These are phyloP conservation scores for Ilex aquifolium DNA, from an alignment of 257 asterid species.

Conservation along the genomic window DNA sequence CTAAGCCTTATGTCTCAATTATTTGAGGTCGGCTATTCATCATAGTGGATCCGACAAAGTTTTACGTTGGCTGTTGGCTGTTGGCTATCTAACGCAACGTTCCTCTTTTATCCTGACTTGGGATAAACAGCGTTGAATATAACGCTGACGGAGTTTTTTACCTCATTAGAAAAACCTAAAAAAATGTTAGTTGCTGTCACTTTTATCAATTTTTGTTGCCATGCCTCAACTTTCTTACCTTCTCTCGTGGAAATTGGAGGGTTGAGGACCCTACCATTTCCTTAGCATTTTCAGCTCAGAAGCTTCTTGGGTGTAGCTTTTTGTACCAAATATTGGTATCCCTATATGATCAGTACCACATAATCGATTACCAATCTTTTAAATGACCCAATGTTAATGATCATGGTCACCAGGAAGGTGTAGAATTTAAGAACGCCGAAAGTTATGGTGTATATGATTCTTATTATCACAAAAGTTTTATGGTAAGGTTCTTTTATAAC, in stretches of 20 bases:
- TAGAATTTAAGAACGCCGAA: background rate
- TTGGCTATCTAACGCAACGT: no score
- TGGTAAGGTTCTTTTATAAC: background rate
- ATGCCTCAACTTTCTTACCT: constrained; percentile 1
- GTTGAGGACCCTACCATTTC: constrained; percentile 26
- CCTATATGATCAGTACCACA: no score
- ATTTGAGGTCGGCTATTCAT: no score
- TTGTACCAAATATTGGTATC: no score
- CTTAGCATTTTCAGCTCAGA: background rate
- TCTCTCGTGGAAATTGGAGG: constrained; percentile 12
- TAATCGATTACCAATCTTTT: background rate
- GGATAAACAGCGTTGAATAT: no score
- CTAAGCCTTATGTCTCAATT: no score
- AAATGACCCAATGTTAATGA: background rate
- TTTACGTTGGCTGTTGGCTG: no score
- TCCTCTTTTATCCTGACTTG: no score
- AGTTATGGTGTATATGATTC: background rate
- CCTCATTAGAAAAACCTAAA: background rate
- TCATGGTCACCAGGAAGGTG: background rate
- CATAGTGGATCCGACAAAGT: no score
- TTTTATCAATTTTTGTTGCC: no score
- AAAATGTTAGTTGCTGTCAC: background rate
- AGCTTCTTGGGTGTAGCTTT: no score
- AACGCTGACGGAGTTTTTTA: no score
- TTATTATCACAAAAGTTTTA: background rate